These are phyloP conservation scores for Pseudocercospora fuligena DNA, from an alignment of 2,329 filamentous ascomycete genomes.

Conservation along the genomic window DNA sequence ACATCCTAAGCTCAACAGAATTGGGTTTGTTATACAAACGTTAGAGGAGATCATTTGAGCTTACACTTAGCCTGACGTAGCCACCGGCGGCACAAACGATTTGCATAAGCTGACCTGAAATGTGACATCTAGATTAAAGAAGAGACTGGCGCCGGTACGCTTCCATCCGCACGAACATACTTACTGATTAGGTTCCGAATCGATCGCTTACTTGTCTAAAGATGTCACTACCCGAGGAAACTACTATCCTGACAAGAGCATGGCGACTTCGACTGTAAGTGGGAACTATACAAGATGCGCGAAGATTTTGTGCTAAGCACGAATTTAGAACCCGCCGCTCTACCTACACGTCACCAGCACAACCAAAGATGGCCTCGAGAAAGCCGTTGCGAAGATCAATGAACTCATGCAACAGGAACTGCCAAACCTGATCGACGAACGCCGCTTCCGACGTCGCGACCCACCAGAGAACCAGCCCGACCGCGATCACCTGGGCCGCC, in stretches of 20 bases:
- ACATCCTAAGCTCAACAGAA: slow-evolving; percentile 26
- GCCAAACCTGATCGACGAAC: slow-evolving; percentile 91
- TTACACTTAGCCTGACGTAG: slow-evolving; percentile 51
- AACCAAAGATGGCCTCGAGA: slow-evolving; percentile 86
- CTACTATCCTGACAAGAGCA: slow-evolving; percentile 96
- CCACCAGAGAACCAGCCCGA: slow-evolving; percentile 66
- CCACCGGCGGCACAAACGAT: slow-evolving; percentile 59
- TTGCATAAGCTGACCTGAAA: slow-evolving; percentile 88
- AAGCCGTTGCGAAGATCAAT: slow-evolving; percentile 84
- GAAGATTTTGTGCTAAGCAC: slow-evolving; percentile 8
- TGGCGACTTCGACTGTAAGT: slow-evolving; percentile 90
- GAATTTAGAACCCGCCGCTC: slow-evolving; percentile 67
- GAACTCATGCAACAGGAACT: slow-evolving; percentile 96
- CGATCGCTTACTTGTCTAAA: slow-evolving; percentile 70
- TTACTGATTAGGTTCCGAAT: slow-evolving; percentile 51
- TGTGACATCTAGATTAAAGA: slow-evolving; percentile 98
- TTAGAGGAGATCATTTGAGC: slow-evolving; percentile 48
- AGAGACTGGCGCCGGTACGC: slow-evolving; percentile 99
- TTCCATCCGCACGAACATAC: slow-evolving; percentile 56
- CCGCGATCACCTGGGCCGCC: slow-evolving; percentile 86
- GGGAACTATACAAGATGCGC: slow-evolving; percentile 11
- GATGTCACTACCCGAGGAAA: slow-evolving; percentile 98
- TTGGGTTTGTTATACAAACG: slow-evolving; percentile 39
- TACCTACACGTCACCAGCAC: slow-evolving; percentile 96
- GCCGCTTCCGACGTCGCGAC: slow-evolving; percentile 80